phyloP scores from a whole-genome alignment of 2,329 filamentous ascomycete species.

The Xylariaceae sp. region DNA sequence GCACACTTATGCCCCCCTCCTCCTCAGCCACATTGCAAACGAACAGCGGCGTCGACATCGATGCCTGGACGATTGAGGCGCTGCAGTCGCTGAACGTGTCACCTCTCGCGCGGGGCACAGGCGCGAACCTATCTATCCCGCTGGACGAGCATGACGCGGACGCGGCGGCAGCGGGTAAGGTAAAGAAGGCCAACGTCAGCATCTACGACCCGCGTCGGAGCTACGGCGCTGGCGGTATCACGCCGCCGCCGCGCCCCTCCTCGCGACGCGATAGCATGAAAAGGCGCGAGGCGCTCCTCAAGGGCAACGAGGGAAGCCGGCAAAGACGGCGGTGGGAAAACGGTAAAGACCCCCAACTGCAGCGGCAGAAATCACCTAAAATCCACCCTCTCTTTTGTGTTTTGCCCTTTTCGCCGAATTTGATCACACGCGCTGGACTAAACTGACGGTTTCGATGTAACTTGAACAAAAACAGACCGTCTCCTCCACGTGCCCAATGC shows the following conservation, averaged over 20 bases:
- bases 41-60: constrained; percentile 50
- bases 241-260: constrained; percentile 38
- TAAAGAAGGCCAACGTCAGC: constrained; percentile 23
- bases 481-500: constrained; percentile 82
- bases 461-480: constrained; percentile 53
- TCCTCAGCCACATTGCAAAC: constrained; percentile 7
- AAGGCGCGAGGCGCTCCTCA: constrained; percentile 69
- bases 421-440: too few relatives aligned
- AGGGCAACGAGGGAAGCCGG: constrained; percentile 85
- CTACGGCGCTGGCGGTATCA: constrained; percentile 24
- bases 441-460: background rate
- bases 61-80: constrained; percentile 60
- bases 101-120: constrained; percentile 52
- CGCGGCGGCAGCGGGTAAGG: constrained; percentile 51
- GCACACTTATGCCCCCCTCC: background rate
- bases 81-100: constrained; percentile 52
- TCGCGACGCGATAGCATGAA: constrained; percentile 50
- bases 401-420: background rate
- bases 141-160: too few relatives aligned
- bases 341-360: too few relatives aligned
- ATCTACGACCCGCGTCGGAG: constrained; percentile 26
- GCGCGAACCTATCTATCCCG: constrained; percentile 65
- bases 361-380: too few relatives aligned
- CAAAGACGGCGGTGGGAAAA: constrained; percentile 93
- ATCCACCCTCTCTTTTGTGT: constrained; percentile 4